Evolutionary conservation across 768 basidiomycete genomes (phyloP).

Genomic region (Coprinellus aureogranulatus): DNA sequence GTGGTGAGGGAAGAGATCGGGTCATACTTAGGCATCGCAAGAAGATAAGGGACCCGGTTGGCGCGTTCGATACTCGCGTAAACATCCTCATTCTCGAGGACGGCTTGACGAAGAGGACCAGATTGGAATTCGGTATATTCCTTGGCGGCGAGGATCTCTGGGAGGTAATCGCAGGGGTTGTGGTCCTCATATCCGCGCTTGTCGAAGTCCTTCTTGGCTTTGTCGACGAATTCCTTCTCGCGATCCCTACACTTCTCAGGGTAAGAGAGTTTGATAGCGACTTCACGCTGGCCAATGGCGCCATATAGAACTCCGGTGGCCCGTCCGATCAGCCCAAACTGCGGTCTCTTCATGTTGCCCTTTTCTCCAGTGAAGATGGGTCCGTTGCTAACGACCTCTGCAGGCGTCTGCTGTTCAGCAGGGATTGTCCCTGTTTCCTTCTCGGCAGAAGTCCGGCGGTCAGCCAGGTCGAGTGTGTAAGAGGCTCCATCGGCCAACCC

Average conservation of each 20-base stretch:
- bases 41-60: neutral
- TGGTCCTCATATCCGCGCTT: neutral
- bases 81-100: neutral
- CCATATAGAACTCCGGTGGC: neutral
- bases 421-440: neutral
- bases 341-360: neutral
- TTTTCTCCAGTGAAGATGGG: neutral
- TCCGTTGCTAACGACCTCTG: no score
- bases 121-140: neutral
- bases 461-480: neutral
- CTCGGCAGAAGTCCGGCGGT: neutral
- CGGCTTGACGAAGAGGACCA: neutral
- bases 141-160: neutral
- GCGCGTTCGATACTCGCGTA: neutral
- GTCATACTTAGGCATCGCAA: neutral
- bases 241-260: neutral
- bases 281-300: neutral
- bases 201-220: neutral
- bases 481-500: neutral
- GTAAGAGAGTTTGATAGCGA: neutral
- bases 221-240: neutral
- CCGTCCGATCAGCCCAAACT: neutral
- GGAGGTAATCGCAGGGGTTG: neutral
- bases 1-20: neutral
- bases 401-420: no score